These are phyloP conservation scores for Cylindrodendrum hubeiense DNA, from an alignment of 2,329 filamentous ascomycete genomes.

Conservation along the genomic window DNA sequence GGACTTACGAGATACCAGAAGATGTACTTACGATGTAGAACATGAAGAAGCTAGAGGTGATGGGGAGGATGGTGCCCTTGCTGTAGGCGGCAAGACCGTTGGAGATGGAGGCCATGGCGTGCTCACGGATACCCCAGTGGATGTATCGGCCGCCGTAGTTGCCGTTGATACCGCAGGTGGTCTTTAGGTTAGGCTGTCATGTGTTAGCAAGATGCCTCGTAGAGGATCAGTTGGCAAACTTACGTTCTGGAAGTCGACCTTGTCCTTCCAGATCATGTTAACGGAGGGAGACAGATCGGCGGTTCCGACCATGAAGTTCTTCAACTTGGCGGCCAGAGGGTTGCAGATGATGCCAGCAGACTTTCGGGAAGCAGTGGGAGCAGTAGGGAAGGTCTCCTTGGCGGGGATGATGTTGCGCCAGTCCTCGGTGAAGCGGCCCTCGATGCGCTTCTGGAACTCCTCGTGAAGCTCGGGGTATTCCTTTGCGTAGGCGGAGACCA, in stretches of 20 bases:
- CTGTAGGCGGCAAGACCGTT: slow-evolving; percentile 71
- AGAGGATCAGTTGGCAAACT: slow-evolving; percentile 24
- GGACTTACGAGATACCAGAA: not conserved
- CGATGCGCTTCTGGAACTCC: slow-evolving; percentile 61
- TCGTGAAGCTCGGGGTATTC: slow-evolving; percentile 62
- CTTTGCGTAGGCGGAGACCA: slow-evolving; percentile 56
- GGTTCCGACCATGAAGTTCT: slow-evolving; percentile 65
- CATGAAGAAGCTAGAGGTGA: slow-evolving; percentile 73
- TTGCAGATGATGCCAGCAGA: slow-evolving; percentile 63
- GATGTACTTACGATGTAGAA: slow-evolving; percentile 60
- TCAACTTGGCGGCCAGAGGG: slow-evolving; percentile 60
- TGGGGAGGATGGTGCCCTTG: slow-evolving; percentile 66
- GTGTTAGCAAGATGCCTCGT: not conserved
- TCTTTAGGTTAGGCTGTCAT: slow-evolving; percentile 50
- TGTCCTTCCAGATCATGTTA: slow-evolving; percentile 67
- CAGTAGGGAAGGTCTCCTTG: slow-evolving; percentile 57
- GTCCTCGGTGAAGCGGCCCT: slow-evolving; percentile 60
- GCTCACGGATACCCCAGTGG: slow-evolving; percentile 71
- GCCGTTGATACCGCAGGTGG: slow-evolving; percentile 64
- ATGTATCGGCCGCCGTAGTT: slow-evolving; percentile 68
- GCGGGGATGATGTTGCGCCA: slow-evolving; percentile 63
- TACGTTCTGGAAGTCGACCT: slow-evolving; percentile 62
- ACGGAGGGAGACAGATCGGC: slow-evolving; percentile 66
- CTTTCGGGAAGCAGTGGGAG: slow-evolving; percentile 62
- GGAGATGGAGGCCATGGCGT: slow-evolving; percentile 70